phyloP scores from a whole-genome alignment of 1,284 basidiomycete genomes.

The Ganoderma sp. region DNA sequence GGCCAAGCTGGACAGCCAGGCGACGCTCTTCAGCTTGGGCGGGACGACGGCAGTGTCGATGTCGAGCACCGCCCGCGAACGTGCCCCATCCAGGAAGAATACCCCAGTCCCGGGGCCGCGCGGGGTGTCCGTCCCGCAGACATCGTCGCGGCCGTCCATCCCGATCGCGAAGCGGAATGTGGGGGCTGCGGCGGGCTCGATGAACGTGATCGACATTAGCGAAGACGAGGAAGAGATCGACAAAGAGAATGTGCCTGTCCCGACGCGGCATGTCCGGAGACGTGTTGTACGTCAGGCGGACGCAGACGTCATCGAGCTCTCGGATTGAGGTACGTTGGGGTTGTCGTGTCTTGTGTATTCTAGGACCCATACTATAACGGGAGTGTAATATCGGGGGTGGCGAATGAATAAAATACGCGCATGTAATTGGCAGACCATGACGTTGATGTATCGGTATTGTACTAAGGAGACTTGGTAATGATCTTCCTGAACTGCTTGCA shows the following conservation, averaged over 20 bases:
- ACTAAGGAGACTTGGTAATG: not conserved
- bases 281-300: conserved; percentile 36
- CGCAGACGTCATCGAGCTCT: conserved; percentile 35
- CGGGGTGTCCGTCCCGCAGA: conserved; percentile 13
- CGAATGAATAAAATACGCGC: conserved; percentile 8
- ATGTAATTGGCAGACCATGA: conserved; percentile 16
- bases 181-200: not conserved
- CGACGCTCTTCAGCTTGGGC: conserved; percentile 15
- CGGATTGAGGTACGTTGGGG: conserved; percentile 23
- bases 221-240: conserved; percentile 59
- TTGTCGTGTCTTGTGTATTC: not conserved
- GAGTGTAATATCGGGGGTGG: not conserved
- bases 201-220: conserved; percentile 42
- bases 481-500: not conserved
- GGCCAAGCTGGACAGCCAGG: conserved; percentile 19
- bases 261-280: conserved; percentile 58
- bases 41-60: conserved; percentile 8
- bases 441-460: conserved; percentile 17
- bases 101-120: conserved; percentile 12
- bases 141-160: conserved; percentile 10
- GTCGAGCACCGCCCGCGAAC: not conserved
- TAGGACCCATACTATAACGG: not conserved
- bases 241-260: conserved; percentile 65
- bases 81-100: not conserved
- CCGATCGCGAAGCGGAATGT: conserved; percentile 7